Evolutionary conservation across 208 protist species (phyloP), one percentile per base, ranked within the genome.

Genomic region (Trypanosoma lewisi): DNA sequence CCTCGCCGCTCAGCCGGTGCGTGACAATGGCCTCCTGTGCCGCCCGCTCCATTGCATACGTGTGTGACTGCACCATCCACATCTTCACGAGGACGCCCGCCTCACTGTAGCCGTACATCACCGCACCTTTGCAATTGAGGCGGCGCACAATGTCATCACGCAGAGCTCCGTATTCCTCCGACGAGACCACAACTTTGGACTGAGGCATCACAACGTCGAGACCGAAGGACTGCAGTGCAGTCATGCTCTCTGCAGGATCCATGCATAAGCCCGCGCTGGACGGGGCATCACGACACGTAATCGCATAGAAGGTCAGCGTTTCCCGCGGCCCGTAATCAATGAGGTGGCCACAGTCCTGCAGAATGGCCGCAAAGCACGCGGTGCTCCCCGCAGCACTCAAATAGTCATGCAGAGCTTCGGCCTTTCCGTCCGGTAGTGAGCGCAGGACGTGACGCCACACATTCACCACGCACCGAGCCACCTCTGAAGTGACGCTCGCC

Each of bases 91-190:
- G n/a, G n/a, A n/a, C n/a, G n/a, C n/a, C n/a, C n/a, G 14, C 30
- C 17, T 23, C 57, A 41, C 77, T 76, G 4, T 44, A n/a, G 30
- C 89, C 89, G 70, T 95, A 95, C 37, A 90, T 65, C 23, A 95
- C 89, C 0, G 65, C 80, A 8, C 89, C 89, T 8, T 72, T 83
- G 30, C 80, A 78, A 62, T 85, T 74, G 28, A 79, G 34, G 51
- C 73, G 68, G 1, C 73, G 52, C 4, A 72, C 67, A 27, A 88
- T 56, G 30, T 36, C 34, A 14, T 78, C 68, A 19, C 80, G 61
- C 37, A 85, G 45, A 19, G 39, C 60, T 17, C 62, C 60, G 65
- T 82, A 88, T 67, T 57, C 85, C 9, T 63, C 44, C 7, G 70
- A 73, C 49, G 63, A 74, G 7, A 89, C 33, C 12, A 53, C 56